phyloP scores from a whole-genome alignment of 371 early-diverging fungal species.

The Capillidium heterosporum region DNA sequence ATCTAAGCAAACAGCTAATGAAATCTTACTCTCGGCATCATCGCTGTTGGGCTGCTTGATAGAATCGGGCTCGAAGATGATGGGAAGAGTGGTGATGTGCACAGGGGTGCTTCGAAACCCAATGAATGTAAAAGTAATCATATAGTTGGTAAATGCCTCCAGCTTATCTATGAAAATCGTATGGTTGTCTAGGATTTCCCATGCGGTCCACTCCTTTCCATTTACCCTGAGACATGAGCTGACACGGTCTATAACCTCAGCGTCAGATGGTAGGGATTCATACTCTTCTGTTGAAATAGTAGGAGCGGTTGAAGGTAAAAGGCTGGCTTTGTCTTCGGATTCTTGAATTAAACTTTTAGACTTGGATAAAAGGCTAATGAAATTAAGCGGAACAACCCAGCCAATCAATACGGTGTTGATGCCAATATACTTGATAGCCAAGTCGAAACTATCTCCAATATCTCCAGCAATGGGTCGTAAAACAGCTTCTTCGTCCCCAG shows the following conservation, averaged over 20 bases:
- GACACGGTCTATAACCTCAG: neutral
- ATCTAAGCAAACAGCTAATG: neutral
- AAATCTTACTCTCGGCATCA: no score
- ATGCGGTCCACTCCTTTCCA: neutral
- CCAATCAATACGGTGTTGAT: neutral
- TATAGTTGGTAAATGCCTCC: neutral
- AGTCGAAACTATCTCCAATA: conserved; percentile 2
- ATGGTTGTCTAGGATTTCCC: neutral
- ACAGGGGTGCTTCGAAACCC: neutral
- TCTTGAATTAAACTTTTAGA: neutral
- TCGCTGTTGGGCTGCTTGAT: neutral
- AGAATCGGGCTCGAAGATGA: neutral
- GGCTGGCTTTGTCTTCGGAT: neutral
- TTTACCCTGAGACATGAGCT: neutral
- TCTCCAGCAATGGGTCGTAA: neutral
- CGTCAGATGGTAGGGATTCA: neutral
- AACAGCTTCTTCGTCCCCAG: neutral
- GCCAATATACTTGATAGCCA: neutral
- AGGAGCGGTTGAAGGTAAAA: neutral
- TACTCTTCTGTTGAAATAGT: neutral
- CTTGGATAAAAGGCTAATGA: neutral
- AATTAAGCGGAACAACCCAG: neutral
- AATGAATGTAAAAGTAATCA: neutral
- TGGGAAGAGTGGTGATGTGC: neutral
- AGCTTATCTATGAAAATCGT: neutral